Evolutionary conservation across 2,329 filamentous ascomycete species (phyloP), one percentile per base, ranked within the genome.

Genomic region (Diaporthe amygdali): DNA sequence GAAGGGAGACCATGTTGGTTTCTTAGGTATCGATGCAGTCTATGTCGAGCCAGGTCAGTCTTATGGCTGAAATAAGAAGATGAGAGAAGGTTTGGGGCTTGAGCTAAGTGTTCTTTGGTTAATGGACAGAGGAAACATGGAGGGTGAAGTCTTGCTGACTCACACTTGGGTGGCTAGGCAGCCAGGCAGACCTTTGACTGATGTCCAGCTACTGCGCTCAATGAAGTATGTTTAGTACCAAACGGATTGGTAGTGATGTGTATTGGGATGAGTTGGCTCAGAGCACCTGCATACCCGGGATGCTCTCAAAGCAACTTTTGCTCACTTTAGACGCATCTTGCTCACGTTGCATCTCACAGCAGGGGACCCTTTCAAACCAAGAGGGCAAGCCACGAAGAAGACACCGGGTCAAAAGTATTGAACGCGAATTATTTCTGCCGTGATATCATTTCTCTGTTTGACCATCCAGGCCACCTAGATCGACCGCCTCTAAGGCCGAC

Each of bases 361-460:
- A 46, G 8, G 14, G n/a, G 12, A 15, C 4, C 5, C 27, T 8
- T 30, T 34, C 15, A 25, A 17, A 12, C 4, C 22, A 5, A 8
- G 14, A 20, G 27, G 9, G 14, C 30, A 3, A 30, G 66, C 30
- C 15, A 41, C 5, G 39, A 9, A 27, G 20, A 47, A 15, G 2
- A 1, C 3, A 12, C 15, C 22, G 39, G 37, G 52, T 37, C 30
- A 41, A n/a, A n/a, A 37, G 15, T 20, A 14, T 56, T 10, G n/a
- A 37, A 64, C n/a, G 10, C 47, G 30, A 44, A 34, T 6, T 63
- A 63, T 54, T 55, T 56, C 39, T 67, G 71, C 71, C 68, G 71
- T 72, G 46, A 72, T 72, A 63, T 72, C 71, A 68, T 72, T 72
- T 70, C 46, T 46, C 59, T 66, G 59, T 67, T 22, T 6, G 17